Conservation (phyloP, 73 alveolate genomes). For the Tetrahymena thermophila region DNA sequence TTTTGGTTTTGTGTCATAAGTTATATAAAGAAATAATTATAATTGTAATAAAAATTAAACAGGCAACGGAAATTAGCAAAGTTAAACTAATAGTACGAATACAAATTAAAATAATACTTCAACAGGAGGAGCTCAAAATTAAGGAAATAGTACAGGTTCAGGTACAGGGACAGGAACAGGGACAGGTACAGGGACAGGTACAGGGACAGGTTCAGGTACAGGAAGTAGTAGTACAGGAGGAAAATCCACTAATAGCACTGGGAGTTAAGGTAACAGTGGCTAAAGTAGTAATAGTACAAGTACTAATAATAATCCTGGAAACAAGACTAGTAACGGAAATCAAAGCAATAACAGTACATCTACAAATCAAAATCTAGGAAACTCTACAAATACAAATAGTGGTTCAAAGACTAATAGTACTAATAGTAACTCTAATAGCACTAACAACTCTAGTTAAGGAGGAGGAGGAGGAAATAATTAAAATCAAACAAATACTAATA, state of each 20-base stretch:
- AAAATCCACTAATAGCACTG: no score
- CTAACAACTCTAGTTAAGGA: background rate
- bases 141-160: background rate
- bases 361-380: background rate
- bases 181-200: background rate
- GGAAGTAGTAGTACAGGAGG: background rate
- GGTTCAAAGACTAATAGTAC: background rate
- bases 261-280: no score
- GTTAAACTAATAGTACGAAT: background rate
- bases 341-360: background rate
- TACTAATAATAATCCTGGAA: background rate
- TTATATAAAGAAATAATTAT: background rate
- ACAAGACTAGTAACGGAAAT: background rate
- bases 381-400: background rate
- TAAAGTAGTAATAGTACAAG: no score
- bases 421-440: background rate
- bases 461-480: no score
- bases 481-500: background rate
- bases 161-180: background rate
- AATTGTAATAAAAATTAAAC: background rate
- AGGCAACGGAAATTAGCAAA: background rate
- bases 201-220: background rate
- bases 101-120: no score
- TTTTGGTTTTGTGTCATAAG: background rate
- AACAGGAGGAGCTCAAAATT: background rate